A percentile compares a stretch with the other conserved stretches of the same genome.
phyloP scores from a whole-genome alignment of 202 grass and related monocot species.

The Schoenoplectus triqueter region DNA sequence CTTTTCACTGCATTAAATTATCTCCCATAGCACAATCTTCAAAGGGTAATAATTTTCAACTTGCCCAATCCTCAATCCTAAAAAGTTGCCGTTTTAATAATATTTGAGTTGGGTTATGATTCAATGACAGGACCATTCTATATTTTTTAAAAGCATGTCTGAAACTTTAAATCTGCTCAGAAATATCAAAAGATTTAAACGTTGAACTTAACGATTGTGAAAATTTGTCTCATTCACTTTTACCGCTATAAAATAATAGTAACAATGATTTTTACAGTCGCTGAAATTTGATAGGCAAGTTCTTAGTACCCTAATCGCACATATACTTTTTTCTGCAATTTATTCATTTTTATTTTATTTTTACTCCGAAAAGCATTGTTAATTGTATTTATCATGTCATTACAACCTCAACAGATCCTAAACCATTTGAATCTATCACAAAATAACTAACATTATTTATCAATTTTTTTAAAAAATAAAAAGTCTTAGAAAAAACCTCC shows the following conservation, averaged over 20 bases:
- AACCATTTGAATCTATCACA: neutral
- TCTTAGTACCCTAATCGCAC: neutral
- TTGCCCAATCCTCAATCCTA: neutral
- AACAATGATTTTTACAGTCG: neutral
- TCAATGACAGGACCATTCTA: neutral
- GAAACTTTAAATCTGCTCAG: slow-evolving; percentile 9
- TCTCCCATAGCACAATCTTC: neutral
- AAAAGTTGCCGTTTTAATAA: slow-evolving; percentile 2
- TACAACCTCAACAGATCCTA: neutral
- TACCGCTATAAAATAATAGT: neutral
- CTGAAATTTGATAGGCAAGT: neutral
- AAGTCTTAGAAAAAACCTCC: neutral
- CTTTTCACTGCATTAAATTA: slow-evolving; percentile 13
- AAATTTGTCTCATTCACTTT: slow-evolving; percentile 25
- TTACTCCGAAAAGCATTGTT: neutral
- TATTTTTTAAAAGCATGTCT: slow-evolving; percentile 5
- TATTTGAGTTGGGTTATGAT: slow-evolving; percentile 11
- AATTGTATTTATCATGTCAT: neutral
- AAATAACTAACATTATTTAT: neutral
- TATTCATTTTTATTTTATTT: neutral
- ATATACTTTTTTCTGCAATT: neutral
- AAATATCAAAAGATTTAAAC: neutral
- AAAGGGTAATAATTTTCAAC: neutral
- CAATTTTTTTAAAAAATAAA: neutral
- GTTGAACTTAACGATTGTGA: neutral